Percentiles rank a stretch among this genome's conserved stretches.
These are phyloP conservation scores for Coffea canephora DNA, from an alignment of 257 asterid genomes.

Conservation along the genomic window DNA sequence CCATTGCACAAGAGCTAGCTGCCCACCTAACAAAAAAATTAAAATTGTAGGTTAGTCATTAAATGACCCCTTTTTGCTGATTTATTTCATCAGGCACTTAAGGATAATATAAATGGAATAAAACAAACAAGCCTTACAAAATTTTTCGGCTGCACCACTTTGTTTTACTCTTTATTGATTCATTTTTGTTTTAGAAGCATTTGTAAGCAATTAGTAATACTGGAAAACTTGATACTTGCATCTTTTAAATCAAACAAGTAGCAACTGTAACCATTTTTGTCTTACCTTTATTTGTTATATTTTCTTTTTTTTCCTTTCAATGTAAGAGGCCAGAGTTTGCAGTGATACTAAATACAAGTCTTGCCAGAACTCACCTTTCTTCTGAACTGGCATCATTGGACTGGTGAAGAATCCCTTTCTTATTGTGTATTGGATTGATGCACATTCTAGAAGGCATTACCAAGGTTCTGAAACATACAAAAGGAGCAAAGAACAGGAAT, in stretches of 20 bases:
- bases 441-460: constrained; percentile 98
- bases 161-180: not conserved
- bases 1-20: constrained; percentile 69
- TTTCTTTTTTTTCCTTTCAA: not conserved
- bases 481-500: constrained; percentile 8
- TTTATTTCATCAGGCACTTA: not conserved
- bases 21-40: constrained; percentile 58
- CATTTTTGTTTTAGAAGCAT: not conserved
- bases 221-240: not conserved
- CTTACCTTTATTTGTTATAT: not conserved
- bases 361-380: constrained; percentile 51
- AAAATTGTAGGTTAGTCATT: not conserved
- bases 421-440: constrained; percentile 85
- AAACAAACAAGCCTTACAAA: not conserved
- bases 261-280: not conserved
- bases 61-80: not conserved
- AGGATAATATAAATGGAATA: not conserved
- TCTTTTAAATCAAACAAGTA: not conserved
- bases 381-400: constrained; percentile 46
- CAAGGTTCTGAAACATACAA: constrained; percentile 68
- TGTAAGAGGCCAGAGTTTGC: not conserved
- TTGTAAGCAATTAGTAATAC: not conserved
- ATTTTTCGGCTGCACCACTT: not conserved
- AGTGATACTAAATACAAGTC: not conserved
- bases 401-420: constrained; percentile 79